Conservation (phyloP, 164 flowering plant species). For the Amborella trichopoda region DNA sequence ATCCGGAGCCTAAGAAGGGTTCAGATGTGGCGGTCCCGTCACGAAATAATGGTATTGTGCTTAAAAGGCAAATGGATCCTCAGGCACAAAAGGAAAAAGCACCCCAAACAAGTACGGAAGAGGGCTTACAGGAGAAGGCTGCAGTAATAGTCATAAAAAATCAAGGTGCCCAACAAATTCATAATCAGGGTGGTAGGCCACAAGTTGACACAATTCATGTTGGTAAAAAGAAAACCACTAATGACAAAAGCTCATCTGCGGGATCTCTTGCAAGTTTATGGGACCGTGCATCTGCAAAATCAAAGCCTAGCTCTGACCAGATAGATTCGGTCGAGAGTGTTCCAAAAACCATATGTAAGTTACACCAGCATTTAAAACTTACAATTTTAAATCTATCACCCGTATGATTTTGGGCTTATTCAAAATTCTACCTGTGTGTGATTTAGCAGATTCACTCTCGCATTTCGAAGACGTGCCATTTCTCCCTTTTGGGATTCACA, state of each 20-base stretch:
- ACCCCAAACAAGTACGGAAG: slow-evolving; percentile 15
- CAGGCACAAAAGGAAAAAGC: slow-evolving; percentile 23
- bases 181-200: slow-evolving; percentile 23
- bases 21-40: slow-evolving; percentile 16
- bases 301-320: slow-evolving; percentile 24
- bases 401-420: neutral
- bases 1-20: slow-evolving; percentile 18
- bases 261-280: slow-evolving; percentile 69
- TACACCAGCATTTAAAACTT: too few species aligned
- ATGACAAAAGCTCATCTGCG: slow-evolving; percentile 35
- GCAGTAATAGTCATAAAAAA: too few species aligned
- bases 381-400: neutral
- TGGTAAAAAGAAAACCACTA: slow-evolving; percentile 36
- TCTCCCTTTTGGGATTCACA: neutral
- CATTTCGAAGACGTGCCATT: neutral
- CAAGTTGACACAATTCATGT: slow-evolving; percentile 23
- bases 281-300: slow-evolving; percentile 72
- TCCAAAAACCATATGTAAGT: slow-evolving; percentile 7
- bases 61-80: slow-evolving; percentile 13
- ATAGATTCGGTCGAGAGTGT: slow-evolving; percentile 16
- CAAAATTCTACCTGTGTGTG: neutral
- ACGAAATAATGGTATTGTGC: slow-evolving; percentile 14
- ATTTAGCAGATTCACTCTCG: neutral
- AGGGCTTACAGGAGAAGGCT: too few species aligned
- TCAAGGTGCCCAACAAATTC: slow-evolving; percentile 13